Conservation (phyloP, 495 filamentous ascomycete species). For the Lentithecium fluviatile region DNA sequence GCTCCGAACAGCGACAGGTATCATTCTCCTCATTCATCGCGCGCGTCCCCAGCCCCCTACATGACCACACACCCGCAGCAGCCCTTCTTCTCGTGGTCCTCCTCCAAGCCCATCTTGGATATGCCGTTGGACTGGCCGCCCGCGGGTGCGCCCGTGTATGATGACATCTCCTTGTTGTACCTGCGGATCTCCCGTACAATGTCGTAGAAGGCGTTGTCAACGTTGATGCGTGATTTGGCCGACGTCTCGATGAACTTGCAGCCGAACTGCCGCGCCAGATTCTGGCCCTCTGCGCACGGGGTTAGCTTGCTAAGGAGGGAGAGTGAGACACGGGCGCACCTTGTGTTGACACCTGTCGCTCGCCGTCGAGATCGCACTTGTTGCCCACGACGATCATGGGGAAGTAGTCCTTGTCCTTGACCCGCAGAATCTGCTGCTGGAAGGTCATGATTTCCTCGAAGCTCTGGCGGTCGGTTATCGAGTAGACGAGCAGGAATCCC, state of each 20-base stretch:
- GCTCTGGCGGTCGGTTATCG: conserved; percentile 92
- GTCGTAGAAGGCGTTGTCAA: conserved; percentile 97
- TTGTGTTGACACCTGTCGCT: conserved; percentile 85
- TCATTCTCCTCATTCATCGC: conserved; percentile 24
- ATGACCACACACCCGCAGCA: conserved; percentile 90
- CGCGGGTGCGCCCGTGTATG: conserved; percentile 65
- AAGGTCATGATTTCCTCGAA: conserved; percentile 98
- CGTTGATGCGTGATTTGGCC: conserved; percentile 95
- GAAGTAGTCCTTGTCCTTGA: conserved; percentile 99
- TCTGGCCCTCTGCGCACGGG: conserved; percentile 73
- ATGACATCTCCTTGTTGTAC: conserved; percentile 97
- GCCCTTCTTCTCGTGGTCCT: conserved; percentile 66
- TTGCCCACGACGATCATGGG: conserved; percentile 99
- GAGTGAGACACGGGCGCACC: conserved; percentile 56
- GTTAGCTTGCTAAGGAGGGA: conserved; percentile 24
- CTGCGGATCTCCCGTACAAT: conserved; percentile 94
- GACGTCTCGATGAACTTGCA: conserved; percentile 99
- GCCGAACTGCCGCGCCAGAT: conserved; percentile 78
- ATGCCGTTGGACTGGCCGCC: conserved; percentile 60
- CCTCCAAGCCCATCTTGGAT: conserved; percentile 75
- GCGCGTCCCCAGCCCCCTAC: conserved; percentile 50
- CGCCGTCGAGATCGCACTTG: conserved; percentile 95
- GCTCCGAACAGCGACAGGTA: conserved; percentile 27
- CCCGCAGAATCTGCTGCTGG: conserved; percentile 95
- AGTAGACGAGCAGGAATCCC: conserved; percentile 96